phyloP scores from a whole-genome alignment of 352 stramenopile genomes.

The Pseudoperonospora humuli region DNA sequence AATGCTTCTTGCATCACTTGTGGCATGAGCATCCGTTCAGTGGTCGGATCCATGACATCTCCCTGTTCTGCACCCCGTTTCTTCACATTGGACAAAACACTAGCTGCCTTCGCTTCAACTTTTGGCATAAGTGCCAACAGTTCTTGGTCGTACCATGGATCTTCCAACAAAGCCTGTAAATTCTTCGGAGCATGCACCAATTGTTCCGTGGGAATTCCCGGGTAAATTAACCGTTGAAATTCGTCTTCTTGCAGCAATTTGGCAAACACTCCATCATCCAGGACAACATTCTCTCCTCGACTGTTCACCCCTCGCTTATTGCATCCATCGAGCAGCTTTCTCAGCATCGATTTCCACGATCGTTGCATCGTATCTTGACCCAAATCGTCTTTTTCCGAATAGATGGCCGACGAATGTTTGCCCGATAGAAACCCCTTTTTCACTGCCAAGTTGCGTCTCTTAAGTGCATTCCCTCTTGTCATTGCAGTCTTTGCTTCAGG shows the following conservation, averaged over 20 bases:
- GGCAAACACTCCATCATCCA: constrained; percentile 76
- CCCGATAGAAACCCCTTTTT: constrained; percentile 46
- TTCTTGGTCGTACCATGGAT: constrained; percentile 77
- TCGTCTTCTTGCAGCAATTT: constrained; percentile 55
- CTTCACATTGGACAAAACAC: constrained; percentile 79
- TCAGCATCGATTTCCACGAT: constrained; percentile 61
- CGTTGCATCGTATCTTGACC: constrained; percentile 32
- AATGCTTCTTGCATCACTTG: constrained; percentile 84
- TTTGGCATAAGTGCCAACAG: constrained; percentile 75
- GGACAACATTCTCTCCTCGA: constrained; percentile 44
- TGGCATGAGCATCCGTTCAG: constrained; percentile 53
- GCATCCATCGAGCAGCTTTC: constrained; percentile 50
- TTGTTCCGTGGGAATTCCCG: constrained; percentile 62
- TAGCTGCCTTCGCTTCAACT: constrained; percentile 65
- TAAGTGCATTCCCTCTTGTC: constrained; percentile 22
- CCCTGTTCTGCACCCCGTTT: constrained; percentile 52
- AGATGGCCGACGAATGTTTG: constrained; percentile 32
- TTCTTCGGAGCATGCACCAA: constrained; percentile 59
- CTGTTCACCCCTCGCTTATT: constrained; percentile 45
- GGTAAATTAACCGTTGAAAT: constrained; percentile 78
- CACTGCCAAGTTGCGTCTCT: constrained; percentile 11
- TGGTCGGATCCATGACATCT: constrained; percentile 71
- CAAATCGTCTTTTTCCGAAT: constrained; percentile 56
- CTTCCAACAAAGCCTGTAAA: constrained; percentile 60
- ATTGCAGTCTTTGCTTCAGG: constrained; percentile 44